Evolutionary conservation across 2,329 filamentous ascomycete species (phyloP), one percentile per base, ranked within the genome.

Genomic region (Phialemonium atrogriseum): DNA sequence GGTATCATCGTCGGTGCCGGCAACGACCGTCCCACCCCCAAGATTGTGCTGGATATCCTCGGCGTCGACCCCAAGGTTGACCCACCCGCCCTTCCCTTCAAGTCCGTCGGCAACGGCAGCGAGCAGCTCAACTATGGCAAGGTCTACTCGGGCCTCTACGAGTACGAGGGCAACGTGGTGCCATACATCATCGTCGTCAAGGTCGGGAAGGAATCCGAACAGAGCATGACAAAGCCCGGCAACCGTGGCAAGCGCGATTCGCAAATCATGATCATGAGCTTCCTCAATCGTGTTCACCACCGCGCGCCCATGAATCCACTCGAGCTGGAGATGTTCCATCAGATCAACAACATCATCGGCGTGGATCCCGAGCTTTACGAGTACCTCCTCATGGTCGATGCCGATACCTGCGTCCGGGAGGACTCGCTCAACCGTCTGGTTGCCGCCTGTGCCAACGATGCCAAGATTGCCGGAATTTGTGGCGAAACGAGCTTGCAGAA

Each of bases 181-280:
- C 91, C 91, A 0, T 98, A 95, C 50, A 62, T 98, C 16, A 91
- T 98, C 9, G 70, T 98, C 15, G 89, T 96, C 55, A 98, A 98
- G 65, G 83, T 94, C 38, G 91, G 91, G 54, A 96, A 95, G 60
- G 86, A 95, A 55, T 94, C 88, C 5, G 91, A 98, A 58, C 86
- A 94, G 56, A 66, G 60, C 50, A 91, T 89, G 60, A 68, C 86
- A 3, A 96, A 95, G 66, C 91, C 91, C 32, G 91, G 91, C 48
- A 98, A 98, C 62, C 84, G 91, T 59, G 91, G 91, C 59, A 98
- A 98, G 66, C 87, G 91, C 68, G 91, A 98, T 59, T 94, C 89
- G 20, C 91, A 98, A 59, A 86, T 98, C 49, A 60, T 96, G 42
- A 69, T 96, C 30, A 88, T 98, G 80, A 89, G 83, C 62, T 98